Evolutionary conservation across 441 rosid genomes (phyloP).

Genomic region (Erodium trifolium): DNA sequence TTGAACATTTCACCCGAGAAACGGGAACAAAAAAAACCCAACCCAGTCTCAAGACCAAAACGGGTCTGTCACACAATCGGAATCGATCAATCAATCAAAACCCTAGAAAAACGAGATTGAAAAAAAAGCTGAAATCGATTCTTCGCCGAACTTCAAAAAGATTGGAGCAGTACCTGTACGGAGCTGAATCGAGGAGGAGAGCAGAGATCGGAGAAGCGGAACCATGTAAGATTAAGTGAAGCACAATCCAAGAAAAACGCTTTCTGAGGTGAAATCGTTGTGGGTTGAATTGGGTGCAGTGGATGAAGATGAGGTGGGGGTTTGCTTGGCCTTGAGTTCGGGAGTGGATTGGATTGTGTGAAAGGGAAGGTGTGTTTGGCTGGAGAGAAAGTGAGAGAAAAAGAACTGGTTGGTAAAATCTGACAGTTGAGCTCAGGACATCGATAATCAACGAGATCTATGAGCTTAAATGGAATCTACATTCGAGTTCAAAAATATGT

Average conservation of each 20-base stretch:
- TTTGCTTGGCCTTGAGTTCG: not conserved
- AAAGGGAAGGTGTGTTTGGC: slow-evolving; percentile 3
- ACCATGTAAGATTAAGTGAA: not conserved
- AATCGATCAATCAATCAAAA: not conserved
- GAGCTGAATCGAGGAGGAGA: not conserved
- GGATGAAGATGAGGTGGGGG: not conserved
- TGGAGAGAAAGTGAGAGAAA: not conserved
- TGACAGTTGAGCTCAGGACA: slow-evolving; percentile 2
- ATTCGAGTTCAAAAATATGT: not conserved
- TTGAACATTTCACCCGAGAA: not conserved
- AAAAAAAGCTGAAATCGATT: not conserved
- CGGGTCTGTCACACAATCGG: not conserved
- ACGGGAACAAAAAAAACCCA: not conserved
- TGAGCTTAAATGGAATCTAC: not conserved
- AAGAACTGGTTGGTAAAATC: not conserved
- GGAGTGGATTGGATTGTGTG: not conserved
- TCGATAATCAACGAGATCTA: not conserved
- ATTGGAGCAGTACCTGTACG: not conserved
- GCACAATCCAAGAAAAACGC: not conserved
- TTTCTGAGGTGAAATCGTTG: not conserved
- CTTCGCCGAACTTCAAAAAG: not conserved
- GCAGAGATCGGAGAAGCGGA: not conserved
- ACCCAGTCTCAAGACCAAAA: not conserved
- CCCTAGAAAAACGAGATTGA: not conserved
- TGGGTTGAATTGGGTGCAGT: not conserved